Base-by-base conservation (phyloP, 768 basidiomycete genomes). In the Cystofilobasidium bisporidii region DNA sequence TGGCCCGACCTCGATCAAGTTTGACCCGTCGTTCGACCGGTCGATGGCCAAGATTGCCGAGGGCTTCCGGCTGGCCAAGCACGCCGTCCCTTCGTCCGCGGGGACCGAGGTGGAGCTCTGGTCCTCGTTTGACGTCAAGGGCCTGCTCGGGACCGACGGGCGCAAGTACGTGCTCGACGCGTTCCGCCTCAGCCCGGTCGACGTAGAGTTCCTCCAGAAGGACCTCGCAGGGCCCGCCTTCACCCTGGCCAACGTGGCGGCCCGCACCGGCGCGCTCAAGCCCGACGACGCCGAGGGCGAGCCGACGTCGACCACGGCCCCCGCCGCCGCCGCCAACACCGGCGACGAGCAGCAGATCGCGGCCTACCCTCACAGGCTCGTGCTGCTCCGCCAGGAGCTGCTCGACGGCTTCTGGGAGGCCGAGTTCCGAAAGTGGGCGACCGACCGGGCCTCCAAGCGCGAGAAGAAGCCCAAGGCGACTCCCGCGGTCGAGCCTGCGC, bases 121-220 rank as follows among this genome's bases (percentile, higher is more conserved):
- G 73, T 77, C 79, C 3, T 75, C 75, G 40, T 73, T 73, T 57
- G 80, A 81, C 64, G 78, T 79, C 71, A 79, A 81, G 72, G 79
- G 77, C 38, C 72, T 81, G 30, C 73, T 76, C 41, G 79, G 78
- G 17, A 76, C 78, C n/a, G 80, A 81, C 64, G 78, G 79, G 15
- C 64, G 79, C 26, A 73, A 75, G 64, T 81, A 81, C 74, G 71
- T 79, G 26, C 77, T 81, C 57, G 80, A 81, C 66, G 74, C 78
- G 32, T 78, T 75, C 67, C 73, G 80, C 55, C 69, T 80, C 11
- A 73, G 72, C 60, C 79, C 79, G 32, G 77, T 78, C 56, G 80
- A 81, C 72, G 71, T 81, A 70, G 78, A 79, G 69, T 81, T 77
- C 74, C 72, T 78, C 28, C 77, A 81, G 72, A 75, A 79, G 71